phyloP scores from a whole-genome alignment of 2,329 filamentous ascomycete genomes.

The Fusarium sacchari region DNA sequence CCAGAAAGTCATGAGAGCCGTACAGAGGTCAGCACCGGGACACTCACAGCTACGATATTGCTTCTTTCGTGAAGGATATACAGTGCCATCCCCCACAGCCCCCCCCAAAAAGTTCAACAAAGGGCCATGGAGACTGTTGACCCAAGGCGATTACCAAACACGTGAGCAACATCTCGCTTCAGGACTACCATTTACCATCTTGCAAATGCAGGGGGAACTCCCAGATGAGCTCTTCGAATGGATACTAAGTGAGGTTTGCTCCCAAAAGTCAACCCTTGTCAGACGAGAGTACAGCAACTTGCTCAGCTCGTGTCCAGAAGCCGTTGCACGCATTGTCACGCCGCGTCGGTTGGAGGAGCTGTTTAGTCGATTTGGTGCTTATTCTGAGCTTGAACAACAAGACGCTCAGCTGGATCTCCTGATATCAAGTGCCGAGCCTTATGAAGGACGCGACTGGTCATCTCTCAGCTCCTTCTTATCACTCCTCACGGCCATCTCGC shows the following conservation, averaged over 20 bases:
- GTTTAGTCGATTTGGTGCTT: conserved; percentile 68
- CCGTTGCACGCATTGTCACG: conserved; percentile 57
- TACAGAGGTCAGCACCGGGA: conserved; percentile 60
- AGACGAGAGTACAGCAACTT: conserved; percentile 70
- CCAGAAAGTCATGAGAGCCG: conserved; percentile 58
- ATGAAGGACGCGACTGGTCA: conserved; percentile 57
- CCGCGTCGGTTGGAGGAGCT: conserved; percentile 59
- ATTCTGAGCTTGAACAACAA: conserved; percentile 53
- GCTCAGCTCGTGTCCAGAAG: conserved; percentile 55
- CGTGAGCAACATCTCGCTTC: conserved; percentile 70
- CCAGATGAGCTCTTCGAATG: conserved; percentile 74
- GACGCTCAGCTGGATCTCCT: conserved; percentile 33
- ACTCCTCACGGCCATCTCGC: conserved; percentile 53
- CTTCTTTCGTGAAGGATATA: conserved; percentile 58
- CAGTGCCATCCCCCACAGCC: conserved; percentile 38
- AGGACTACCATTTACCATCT: conserved; percentile 67
- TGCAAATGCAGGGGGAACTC: conserved; percentile 50
- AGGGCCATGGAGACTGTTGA: conserved; percentile 60
- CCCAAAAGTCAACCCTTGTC: conserved; percentile 65
- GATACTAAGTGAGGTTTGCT: conserved; percentile 69
- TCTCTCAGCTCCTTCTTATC: conserved; percentile 55
- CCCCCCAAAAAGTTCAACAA: conserved; percentile 47
- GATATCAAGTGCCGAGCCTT: conserved; percentile 43
- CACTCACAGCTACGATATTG: conserved; percentile 54
- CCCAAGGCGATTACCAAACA: conserved; percentile 53